Evolutionary conservation across 1,284 basidiomycete species (phyloP), one percentile per base, ranked within the genome.

Genomic region (Boletellus deceptivus): DNA sequence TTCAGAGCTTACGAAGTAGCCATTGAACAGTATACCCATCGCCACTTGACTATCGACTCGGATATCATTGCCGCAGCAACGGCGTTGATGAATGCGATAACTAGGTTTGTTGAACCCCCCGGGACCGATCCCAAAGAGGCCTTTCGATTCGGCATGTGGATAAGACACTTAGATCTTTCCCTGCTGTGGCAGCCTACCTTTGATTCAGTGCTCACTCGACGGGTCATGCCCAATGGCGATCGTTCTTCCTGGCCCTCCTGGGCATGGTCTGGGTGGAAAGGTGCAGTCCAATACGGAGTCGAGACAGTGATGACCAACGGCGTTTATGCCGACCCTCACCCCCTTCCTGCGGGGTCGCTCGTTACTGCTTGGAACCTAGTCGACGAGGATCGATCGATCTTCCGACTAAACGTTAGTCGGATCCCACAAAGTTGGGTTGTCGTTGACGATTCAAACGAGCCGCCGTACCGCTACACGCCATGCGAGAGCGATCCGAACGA

Each of bases 221-320:
- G 55, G 4, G 18, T 20, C 35, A 14, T 7, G 4, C 33, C 41
- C 16, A 4, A 31, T 31, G 29, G 29, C 29, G 10, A 31, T 11
- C 29, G 31, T 44, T 22, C 53, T 3, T 18, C 17, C 33, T 62
- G 47, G 38, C 62, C 57, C 3, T 60, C 57, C 16, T 61, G 62
- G 62, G 55, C 62, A 9, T 60, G 59, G 57, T 49, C 62, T 4
- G 59, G 55, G 4, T 60, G 59, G 62, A 59, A 48, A 18, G 62
- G 57, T 20, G 59, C 59, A 10, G 48, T 47, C 9, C 44, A 41
- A 13, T 60, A 60, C 7, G 40, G 36, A 13, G 24, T 35, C 18
- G 43, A 49, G 35, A 37, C 29, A 9, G 29, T 42, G 4, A 18
- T 60, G 40, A 16, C 60, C 16, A 22, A 50, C 3, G 40, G 46